Percentiles rank a stretch among this genome's conserved stretches.
Evolutionary conservation across 2,329 filamentous ascomycete genomes (phyloP).

Genomic region (Aspergillus puulaauensis): DNA sequence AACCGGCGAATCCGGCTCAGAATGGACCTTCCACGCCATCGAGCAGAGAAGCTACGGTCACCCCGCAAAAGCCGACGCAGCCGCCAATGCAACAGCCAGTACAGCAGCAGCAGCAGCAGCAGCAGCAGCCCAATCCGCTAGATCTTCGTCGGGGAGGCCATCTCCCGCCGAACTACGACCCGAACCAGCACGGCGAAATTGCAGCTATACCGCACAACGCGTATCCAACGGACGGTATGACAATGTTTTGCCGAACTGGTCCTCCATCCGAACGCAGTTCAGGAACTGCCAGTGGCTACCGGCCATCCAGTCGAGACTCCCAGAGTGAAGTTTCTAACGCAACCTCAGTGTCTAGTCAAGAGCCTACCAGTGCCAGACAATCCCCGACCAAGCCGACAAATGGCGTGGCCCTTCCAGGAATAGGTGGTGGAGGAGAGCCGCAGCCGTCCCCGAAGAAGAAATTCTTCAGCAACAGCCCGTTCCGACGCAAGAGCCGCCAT

Average conservation of each 20-base stretch:
- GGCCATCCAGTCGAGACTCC: slow-evolving; percentile 82
- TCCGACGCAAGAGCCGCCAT: slow-evolving; percentile 84
- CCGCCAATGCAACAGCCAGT: slow-evolving; percentile 22
- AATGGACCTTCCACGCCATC: slow-evolving; percentile 48
- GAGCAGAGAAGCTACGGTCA: slow-evolving; percentile 52
- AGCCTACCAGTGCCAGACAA: slow-evolving; percentile 69
- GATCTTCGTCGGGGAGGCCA: slow-evolving; percentile 41
- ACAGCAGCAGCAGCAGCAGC: slow-evolving; percentile 27
- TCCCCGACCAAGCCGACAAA: slow-evolving; percentile 67
- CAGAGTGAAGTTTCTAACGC: slow-evolving; percentile 88
- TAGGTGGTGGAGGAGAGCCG: slow-evolving; percentile 61
- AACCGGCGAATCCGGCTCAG: slow-evolving; percentile 69
- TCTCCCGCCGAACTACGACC: slow-evolving; percentile 47
- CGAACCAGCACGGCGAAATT: slow-evolving; percentile 65
- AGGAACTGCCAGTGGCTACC: slow-evolving; percentile 60
- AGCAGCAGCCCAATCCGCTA: slow-evolving; percentile 34
- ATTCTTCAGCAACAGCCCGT: slow-evolving; percentile 92
- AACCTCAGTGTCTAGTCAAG: slow-evolving; percentile 83
- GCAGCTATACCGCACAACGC: slow-evolving; percentile 82
- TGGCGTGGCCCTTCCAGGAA: slow-evolving; percentile 41
- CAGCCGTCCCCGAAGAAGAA: slow-evolving; percentile 61
- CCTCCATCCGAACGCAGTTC: slow-evolving; percentile 70
- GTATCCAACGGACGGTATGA: slow-evolving; percentile 94
- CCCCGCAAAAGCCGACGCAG: slow-evolving; percentile 51
- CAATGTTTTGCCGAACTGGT: slow-evolving; percentile 85